Base-by-base conservation (phyloP, 805 yeast species). In the Pichia paraexigua region DNA sequence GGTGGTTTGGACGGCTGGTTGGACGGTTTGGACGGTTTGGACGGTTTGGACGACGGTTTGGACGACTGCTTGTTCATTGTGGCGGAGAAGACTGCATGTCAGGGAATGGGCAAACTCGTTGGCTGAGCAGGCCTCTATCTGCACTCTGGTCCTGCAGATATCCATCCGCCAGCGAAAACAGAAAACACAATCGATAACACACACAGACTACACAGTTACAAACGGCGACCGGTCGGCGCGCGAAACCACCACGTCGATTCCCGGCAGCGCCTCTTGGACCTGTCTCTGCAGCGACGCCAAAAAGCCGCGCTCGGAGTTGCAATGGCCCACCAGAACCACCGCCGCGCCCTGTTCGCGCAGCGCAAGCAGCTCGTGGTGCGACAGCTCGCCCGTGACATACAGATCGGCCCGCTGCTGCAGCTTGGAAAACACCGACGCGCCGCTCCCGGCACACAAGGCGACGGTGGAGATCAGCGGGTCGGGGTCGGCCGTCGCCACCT, bases 371-470 rank as follows among this genome's bases (percentile, higher is more conserved):
- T 94, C 97, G 63, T 94, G 99, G 61, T 94, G 99, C 24, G 96
- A 84, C 58, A 94, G 69, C 64, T 94, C 99, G 2, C 99, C 99
- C 0, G 99, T 91, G 60, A 82, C 78, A 63, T 77, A 85, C 42
- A 90, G 71, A 60, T 94, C 98, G 0, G 80, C 80, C 60, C 90
- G 97, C 0, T 80, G 80, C 1, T 53, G 41, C 2, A 76, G 74
- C 0, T 82, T 82, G 47, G 73, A 72, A 67, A 89, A 83, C 1
- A 91, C 88, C 1, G 83, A 75, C 3, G 87, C 84, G 0, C 99
- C 98, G 2, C 96, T 86, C 0, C 99, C 99, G 4, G 99, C 98
- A 68, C 99, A 94, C 17, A 94, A 96, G 74, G 28, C 97, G 97
- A 43, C 28, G 2, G 18, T 43, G 9, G 20, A 17, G 5, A 43